Base-by-base conservation (phyloP, 495 filamentous ascomycete genomes). In the Hyaloscypha finlandica region DNA sequence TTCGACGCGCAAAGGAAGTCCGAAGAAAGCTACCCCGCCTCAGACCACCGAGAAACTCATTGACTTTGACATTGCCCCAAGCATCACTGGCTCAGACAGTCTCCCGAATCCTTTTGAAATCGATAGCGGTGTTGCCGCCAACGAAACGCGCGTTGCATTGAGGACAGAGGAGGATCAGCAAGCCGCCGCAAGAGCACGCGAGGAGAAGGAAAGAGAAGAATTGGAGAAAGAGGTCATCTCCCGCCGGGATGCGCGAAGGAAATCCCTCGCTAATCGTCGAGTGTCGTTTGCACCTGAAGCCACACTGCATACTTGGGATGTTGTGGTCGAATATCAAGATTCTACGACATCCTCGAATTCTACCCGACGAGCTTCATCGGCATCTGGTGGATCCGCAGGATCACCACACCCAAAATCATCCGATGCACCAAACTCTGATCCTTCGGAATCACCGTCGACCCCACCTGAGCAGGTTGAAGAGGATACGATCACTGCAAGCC, bases 281-380 rank as follows among this genome's bases (percentile, higher is more conserved):
- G 95, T 99, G 48, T 97, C 94, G 0, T 99, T 99, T 74, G 95
- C 95, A 6, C 95, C 95, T 2, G 95, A 99, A 77, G 95, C 95
- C 16, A 99, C 95, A 9, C 80, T 99, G 37, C 95, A 99, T 74
- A 99, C 95, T 4, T 99, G 96, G 87, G 93, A 97, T 74, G 94
- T 97, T 61, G 86, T 96, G 3, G 94, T 98, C 70, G 89, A 94
- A 63, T 85, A 88, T 66, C 92, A 92, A 66, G 93, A 96, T 73
- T 91, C 90, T 37, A 96, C 92, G 0, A 91, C 90, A 16, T 96
- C 93, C 5, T 93, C 91, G 37, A 84, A 92, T 9, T 86, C 91
- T 8, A 88, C 82, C 0, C 81, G 92, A 69, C 84, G 91, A 64
- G 85, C 87, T 54, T 94, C 91, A 3, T 86, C 85, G 22, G 72